Evolutionary conservation across 225 moss, liverwort and hornwort species (phyloP).

Genomic region (Thuidium tamariscinum): DNA sequence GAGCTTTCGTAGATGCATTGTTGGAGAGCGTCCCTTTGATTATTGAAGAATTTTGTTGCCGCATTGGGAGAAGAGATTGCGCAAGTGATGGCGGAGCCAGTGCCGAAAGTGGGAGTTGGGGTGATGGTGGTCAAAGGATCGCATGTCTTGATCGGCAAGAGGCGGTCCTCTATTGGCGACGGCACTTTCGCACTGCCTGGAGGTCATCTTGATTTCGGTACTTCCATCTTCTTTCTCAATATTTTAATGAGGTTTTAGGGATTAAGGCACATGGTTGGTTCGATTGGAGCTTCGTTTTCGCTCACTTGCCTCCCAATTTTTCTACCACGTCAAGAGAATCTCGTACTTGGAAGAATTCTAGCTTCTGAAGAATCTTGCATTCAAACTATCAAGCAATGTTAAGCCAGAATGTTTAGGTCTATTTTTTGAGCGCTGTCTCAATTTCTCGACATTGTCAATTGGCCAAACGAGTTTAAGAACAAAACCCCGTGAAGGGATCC

Average conservation of each 20-base stretch:
- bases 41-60: not conserved
- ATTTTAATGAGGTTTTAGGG: not conserved
- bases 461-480: not conserved
- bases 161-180: constrained; percentile 56
- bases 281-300: not conserved
- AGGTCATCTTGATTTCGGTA: constrained; percentile 84
- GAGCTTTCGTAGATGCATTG: not conserved
- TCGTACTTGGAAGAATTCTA: not conserved
- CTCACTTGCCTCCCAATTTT: not conserved
- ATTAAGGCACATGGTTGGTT: too few species aligned
- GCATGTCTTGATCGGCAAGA: constrained; percentile 51
- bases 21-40: not conserved
- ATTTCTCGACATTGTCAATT: not conserved
- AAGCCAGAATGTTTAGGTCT: not conserved
- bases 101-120: constrained; percentile 72
- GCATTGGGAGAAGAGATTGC: not conserved
- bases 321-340: not conserved
- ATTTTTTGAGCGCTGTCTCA: not conserved
- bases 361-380: not conserved
- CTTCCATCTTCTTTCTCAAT: not conserved
- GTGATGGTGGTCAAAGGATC: constrained; percentile 52
- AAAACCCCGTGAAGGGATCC: too few species aligned
- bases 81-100: not conserved
- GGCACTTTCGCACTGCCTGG: constrained; percentile 65
- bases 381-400: not conserved